phyloP scores from a whole-genome alignment of 2,329 filamentous ascomycete species.

The Claviceps purpurea region DNA sequence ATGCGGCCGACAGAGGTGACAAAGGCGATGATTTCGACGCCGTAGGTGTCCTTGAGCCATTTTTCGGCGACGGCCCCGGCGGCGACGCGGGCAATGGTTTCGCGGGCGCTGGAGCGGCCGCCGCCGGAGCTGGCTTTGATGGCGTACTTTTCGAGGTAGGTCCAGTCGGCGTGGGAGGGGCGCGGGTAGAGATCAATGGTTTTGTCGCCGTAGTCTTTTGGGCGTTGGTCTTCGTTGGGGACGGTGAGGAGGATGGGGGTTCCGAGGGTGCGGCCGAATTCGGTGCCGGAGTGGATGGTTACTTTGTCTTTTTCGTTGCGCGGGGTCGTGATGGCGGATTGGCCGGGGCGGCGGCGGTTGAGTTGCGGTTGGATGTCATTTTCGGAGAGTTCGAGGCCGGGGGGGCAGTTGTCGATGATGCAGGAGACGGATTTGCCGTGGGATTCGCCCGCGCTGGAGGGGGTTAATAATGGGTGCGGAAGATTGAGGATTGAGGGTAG shows the following conservation, averaged over 20 bases:
- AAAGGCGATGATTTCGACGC: slow-evolving; percentile 84
- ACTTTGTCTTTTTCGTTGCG: slow-evolving; percentile 86
- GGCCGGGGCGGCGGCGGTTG: slow-evolving; percentile 77
- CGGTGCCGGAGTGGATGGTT: slow-evolving; percentile 83
- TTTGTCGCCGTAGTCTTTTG: slow-evolving; percentile 76
- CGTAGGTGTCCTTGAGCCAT: slow-evolving; percentile 67
- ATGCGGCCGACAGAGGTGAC: slow-evolving; percentile 66
- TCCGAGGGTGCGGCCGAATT: slow-evolving; percentile 78
- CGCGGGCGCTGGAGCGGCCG: slow-evolving; percentile 79
- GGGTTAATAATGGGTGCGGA: neutral
- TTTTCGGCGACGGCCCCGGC: slow-evolving; percentile 90
- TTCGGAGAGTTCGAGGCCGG: slow-evolving; percentile 75
- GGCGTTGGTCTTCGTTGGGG: slow-evolving; percentile 83
- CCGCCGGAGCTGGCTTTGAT: slow-evolving; percentile 84
- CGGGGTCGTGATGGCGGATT: slow-evolving; percentile 81
- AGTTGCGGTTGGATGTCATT: slow-evolving; percentile 88
- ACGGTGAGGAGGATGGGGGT: slow-evolving; percentile 84
- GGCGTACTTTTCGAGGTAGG: slow-evolving; percentile 94
- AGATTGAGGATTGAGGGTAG: neutral
- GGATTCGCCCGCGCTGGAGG: slow-evolving; percentile 41
- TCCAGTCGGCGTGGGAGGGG: slow-evolving; percentile 90
- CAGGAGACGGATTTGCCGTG: slow-evolving; percentile 89
- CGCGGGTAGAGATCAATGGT: slow-evolving; percentile 89
- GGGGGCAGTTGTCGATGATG: slow-evolving; percentile 87
- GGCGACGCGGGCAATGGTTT: slow-evolving; percentile 88